These are phyloP conservation scores for Phoenix dactylifera DNA, from an alignment of 176 grass and related monocot genomes.

Conservation along the genomic window DNA sequence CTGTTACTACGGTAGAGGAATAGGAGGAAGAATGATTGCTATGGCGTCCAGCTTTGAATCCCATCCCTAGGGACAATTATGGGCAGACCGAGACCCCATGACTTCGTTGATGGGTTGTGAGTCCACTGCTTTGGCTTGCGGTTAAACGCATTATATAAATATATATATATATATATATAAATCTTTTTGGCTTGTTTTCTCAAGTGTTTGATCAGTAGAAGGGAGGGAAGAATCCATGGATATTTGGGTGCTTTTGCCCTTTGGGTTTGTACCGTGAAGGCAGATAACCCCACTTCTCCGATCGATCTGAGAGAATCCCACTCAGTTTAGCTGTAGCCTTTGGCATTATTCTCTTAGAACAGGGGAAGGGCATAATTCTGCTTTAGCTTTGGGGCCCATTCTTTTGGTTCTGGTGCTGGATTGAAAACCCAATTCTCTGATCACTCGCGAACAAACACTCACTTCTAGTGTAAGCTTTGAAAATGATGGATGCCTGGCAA, in stretches of 20 bases:
- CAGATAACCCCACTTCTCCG: slow-evolving; percentile 22
- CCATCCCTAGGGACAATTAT: slow-evolving; percentile 11
- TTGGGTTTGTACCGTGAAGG: slow-evolving; percentile 17
- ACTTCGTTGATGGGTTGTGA: too few relatives aligned
- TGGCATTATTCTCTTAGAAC: slow-evolving; percentile 26
- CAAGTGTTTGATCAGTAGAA: slow-evolving; percentile 30
- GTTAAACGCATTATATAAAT: too few relatives aligned
- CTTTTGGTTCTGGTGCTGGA: slow-evolving; percentile 26
- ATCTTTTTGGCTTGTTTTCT: not conserved
- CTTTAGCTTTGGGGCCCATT: slow-evolving; percentile 26
- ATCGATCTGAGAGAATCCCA: slow-evolving; percentile 23
- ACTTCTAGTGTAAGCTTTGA: slow-evolving; percentile 30
- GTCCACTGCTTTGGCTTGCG: too few relatives aligned
- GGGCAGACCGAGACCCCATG: slow-evolving; percentile 6
- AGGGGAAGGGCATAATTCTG: slow-evolving; percentile 20
- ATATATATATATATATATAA: too few relatives aligned
- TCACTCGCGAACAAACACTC: slow-evolving; percentile 31
- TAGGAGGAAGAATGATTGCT: slow-evolving; percentile 20
- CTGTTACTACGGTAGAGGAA: not conserved
- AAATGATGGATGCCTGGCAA: slow-evolving; percentile 33
- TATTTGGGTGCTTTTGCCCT: slow-evolving; percentile 32
- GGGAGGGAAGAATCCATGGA: slow-evolving; percentile 28
- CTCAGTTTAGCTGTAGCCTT: slow-evolving; percentile 19
- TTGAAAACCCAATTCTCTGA: slow-evolving; percentile 37
- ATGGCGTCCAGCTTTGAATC: slow-evolving; percentile 7